Conservation (phyloP, 208 protist genomes). For the Acanthamoeba triangularis region DNA sequence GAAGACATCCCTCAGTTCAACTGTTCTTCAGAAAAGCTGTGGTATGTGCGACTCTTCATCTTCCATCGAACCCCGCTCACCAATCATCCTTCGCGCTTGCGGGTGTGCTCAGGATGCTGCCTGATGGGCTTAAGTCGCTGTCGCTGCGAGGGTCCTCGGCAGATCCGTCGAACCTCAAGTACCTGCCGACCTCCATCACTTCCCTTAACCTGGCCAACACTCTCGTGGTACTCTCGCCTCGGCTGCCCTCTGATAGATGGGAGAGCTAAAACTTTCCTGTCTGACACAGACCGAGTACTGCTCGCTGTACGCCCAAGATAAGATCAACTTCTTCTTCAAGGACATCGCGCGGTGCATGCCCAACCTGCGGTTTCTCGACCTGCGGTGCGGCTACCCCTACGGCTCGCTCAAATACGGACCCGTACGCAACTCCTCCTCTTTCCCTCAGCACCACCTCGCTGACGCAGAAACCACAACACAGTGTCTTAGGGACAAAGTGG, state of each 20-base stretch:
- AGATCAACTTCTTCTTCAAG: slow-evolving; percentile 25
- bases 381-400: neutral
- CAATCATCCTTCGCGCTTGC: too few relatives aligned
- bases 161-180: neutral
- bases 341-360: neutral
- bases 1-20: neutral
- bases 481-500: neutral
- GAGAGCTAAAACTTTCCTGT: too few relatives aligned
- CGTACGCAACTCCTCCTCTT: neutral
- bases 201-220: neutral
- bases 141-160: neutral
- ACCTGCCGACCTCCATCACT: neutral
- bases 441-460: neutral
- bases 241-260: too few relatives aligned
- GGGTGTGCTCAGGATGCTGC: neutral
- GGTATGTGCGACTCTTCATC: neutral
- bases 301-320: neutral
- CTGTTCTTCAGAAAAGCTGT: neutral
- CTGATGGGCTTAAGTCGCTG: neutral
- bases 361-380: neutral
- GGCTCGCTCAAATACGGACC: neutral
- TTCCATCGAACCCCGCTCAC: too few relatives aligned
- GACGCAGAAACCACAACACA: too few relatives aligned
- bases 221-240: neutral
- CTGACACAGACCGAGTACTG: neutral